Evolutionary conservation across 2,329 filamentous ascomycete species (phyloP).

Genomic region (Sordariomycetes sp.): DNA sequence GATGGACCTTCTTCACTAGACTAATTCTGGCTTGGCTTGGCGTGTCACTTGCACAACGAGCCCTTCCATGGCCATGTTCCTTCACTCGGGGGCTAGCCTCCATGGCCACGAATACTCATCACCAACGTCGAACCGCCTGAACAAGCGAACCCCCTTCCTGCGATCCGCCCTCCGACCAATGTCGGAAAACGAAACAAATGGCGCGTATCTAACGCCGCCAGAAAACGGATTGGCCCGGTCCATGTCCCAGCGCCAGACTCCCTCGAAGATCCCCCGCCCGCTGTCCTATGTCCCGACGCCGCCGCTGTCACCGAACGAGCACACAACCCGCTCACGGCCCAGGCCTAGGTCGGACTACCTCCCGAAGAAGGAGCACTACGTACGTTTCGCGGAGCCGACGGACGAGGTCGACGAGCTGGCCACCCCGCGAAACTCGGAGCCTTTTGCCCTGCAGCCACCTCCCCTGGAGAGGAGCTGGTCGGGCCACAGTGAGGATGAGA

Average conservation of each 20-base stretch:
- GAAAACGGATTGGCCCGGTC: neutral
- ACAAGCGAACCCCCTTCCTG: slow-evolving; percentile 5
- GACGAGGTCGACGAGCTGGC: neutral
- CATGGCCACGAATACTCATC: slow-evolving; percentile 46
- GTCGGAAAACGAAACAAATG: slow-evolving; percentile 2
- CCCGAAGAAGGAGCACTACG: slow-evolving; percentile 25
- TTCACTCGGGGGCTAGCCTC: slow-evolving; percentile 44
- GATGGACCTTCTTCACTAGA: neutral
- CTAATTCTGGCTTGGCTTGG: neutral
- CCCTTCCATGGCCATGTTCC: slow-evolving; percentile 30
- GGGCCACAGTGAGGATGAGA: slow-evolving; percentile 32
- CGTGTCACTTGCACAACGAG: neutral
- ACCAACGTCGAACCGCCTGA: slow-evolving; percentile 8
- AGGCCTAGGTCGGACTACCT: slow-evolving; percentile 24
- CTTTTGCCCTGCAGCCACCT: neutral
- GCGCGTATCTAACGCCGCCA: neutral
- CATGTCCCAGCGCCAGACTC: slow-evolving; percentile 3
- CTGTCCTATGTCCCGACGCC: slow-evolving; percentile 2
- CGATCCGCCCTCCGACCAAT: slow-evolving; percentile 6
- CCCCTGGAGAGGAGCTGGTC: neutral
- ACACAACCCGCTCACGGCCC: slow-evolving; percentile 8
- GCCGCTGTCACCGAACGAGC: slow-evolving; percentile 3
- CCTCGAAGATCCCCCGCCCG: slow-evolving; percentile 1
- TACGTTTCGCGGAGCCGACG: slow-evolving; percentile 27
- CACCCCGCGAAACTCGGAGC: neutral